These are phyloP conservation scores for Yarrowia bubula DNA, from an alignment of 805 yeast species.

Conservation along the genomic window DNA sequence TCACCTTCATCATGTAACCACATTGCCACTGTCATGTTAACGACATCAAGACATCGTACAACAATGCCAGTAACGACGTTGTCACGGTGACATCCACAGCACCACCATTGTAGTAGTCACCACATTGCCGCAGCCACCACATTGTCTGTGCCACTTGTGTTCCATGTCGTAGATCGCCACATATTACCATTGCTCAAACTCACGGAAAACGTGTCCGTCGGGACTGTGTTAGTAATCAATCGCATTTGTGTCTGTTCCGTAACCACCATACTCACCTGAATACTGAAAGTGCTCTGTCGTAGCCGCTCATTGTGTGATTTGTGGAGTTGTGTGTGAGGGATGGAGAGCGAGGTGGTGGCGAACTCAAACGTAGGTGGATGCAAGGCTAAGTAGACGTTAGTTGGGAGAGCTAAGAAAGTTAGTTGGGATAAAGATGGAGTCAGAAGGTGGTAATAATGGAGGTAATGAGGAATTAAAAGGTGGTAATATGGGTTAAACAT, in stretches of 20 bases:
- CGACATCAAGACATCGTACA: too few species aligned
- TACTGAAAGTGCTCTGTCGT: constrained; percentile 97
- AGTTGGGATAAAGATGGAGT: too few species aligned
- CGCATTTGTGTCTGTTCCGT: not conserved
- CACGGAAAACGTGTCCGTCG: constrained; percentile 97
- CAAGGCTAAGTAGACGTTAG: not conserved
- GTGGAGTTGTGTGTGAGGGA: constrained; percentile 11
- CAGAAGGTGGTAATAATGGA: too few species aligned
- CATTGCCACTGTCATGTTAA: too few species aligned
- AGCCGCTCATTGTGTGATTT: constrained; percentile 75
- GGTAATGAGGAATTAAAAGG: too few species aligned
- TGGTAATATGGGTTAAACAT: too few species aligned
- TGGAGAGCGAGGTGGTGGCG: constrained; percentile 15
- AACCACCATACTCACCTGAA: constrained; percentile 63
- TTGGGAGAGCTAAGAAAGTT: too few species aligned
- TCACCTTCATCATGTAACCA: too few species aligned
- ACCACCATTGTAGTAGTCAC: too few species aligned
- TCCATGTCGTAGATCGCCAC: not conserved
- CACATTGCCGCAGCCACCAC: not conserved
- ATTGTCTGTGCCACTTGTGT: not conserved
- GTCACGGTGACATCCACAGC: too few species aligned
- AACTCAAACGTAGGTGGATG: not conserved
- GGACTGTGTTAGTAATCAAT: constrained; percentile 53
- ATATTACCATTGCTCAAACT: constrained; percentile 35
- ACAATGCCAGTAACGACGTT: too few species aligned